These are phyloP conservation scores for Jackrogersella minutella DNA, from an alignment of 495 filamentous ascomycete species.

Conservation along the genomic window DNA sequence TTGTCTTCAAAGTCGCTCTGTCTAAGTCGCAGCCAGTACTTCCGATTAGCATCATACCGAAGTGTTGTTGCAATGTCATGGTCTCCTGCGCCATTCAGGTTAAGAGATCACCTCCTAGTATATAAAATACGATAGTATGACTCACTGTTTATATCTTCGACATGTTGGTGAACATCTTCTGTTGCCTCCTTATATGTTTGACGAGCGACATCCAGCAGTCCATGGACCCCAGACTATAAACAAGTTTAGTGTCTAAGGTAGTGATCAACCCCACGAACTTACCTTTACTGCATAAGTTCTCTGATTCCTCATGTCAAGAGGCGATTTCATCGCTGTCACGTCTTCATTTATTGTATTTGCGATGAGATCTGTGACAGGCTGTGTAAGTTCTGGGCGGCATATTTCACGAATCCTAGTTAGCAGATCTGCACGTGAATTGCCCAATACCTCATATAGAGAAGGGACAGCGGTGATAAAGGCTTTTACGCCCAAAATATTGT, in stretches of 20 bases:
- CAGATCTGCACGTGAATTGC: conserved; percentile 69
- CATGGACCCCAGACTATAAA: conserved; percentile 78
- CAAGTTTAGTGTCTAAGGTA: not conserved
- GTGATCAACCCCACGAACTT: conserved; percentile 8
- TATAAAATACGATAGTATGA: not conserved
- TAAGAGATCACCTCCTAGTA: not conserved
- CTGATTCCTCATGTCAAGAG: conserved; percentile 90
- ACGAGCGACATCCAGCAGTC: conserved; percentile 85
- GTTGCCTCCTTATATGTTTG: conserved; percentile 86
- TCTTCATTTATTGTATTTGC: conserved; percentile 79
- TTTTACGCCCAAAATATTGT: conserved; percentile 88
- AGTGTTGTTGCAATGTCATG: conserved; percentile 70
- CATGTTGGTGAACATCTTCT: conserved; percentile 75
- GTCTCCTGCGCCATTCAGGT: conserved; percentile 53
- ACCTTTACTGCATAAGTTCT: conserved; percentile 92
- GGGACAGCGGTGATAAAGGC: conserved; percentile 74
- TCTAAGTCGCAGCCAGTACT: conserved; percentile 80
- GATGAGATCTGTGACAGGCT: conserved; percentile 69
- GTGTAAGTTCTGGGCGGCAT: conserved; percentile 68
- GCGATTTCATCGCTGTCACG: conserved; percentile 76
- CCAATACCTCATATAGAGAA: conserved; percentile 72
- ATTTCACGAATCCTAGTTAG: conserved; percentile 71
- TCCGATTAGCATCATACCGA: conserved; percentile 76
- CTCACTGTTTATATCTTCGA: conserved; percentile 69
- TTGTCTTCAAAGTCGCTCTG: conserved; percentile 68